These are phyloP conservation scores for Penicillium nordicum DNA, from an alignment of 2,329 filamentous ascomycete genomes.

Conservation along the genomic window DNA sequence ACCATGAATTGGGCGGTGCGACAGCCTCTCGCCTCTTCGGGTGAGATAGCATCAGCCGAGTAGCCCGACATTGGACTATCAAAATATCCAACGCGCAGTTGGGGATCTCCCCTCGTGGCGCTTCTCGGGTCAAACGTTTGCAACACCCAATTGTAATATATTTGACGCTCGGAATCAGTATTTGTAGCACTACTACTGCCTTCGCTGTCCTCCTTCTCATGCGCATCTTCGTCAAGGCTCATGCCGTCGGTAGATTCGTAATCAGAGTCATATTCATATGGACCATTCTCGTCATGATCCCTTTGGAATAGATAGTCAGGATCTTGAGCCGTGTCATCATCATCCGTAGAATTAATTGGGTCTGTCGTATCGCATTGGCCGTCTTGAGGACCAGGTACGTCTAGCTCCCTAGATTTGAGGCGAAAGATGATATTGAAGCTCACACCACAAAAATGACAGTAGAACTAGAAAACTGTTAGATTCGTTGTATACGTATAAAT, in stretches of 20 bases:
- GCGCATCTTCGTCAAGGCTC: neutral
- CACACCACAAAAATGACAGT: conserved; percentile 20
- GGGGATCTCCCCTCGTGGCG: neutral
- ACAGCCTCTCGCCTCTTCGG: conserved; percentile 14
- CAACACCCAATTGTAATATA: conserved; percentile 1
- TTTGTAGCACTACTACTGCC: neutral
- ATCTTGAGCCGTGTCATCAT: conserved; percentile 1
- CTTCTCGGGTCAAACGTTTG: neutral
- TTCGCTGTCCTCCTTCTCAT: neutral
- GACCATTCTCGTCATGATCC: neutral
- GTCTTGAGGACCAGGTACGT: neutral
- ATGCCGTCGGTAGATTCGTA: neutral
- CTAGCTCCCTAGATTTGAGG: conserved; percentile 9
- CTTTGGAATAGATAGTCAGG: neutral
- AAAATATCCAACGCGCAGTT: neutral
- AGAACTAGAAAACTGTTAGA: conserved; percentile 6
- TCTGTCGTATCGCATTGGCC: neutral
- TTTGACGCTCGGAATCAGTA: neutral
- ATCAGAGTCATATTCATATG: conserved; percentile 11
- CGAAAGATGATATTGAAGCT: conserved; percentile 18
- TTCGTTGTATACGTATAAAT: no score
- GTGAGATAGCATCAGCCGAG: conserved; percentile 8
- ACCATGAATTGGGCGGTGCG: conserved; percentile 16
- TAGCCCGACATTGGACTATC: conserved; percentile 2
- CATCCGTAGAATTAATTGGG: neutral